phyloP scores from a whole-genome alignment of 805 yeast genomes.

The Lipomyces yamanashiensis region DNA sequence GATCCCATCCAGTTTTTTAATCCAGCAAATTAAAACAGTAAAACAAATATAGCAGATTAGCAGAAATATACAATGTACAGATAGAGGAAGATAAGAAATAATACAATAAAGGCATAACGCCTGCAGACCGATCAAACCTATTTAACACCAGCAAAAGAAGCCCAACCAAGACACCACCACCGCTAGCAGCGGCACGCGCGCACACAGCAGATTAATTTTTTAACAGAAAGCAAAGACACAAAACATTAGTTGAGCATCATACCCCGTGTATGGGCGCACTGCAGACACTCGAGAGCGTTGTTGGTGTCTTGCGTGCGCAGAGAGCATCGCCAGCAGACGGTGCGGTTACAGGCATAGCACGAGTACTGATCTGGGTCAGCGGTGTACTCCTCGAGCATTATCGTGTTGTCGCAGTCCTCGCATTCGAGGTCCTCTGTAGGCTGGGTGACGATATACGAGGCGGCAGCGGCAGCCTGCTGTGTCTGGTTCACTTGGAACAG shows the following conservation, averaged over 20 bases:
- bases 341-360: constrained; percentile 30
- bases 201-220: background rate
- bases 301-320: constrained; percentile 26
- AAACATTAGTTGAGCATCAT: background rate
- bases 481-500: constrained; percentile 12
- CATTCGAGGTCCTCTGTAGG: constrained; percentile 22
- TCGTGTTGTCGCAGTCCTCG: constrained; percentile 36
- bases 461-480: constrained; percentile 12
- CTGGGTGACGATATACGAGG: background rate
- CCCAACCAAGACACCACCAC: constrained; percentile 1
- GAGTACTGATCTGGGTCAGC: constrained; percentile 31
- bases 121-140: background rate
- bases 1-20: too few relatives aligned
- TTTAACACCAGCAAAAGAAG: constrained; percentile 5
- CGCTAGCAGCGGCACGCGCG: background rate
- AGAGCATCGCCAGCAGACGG: constrained; percentile 38
- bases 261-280: constrained; percentile 30
- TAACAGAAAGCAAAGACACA: background rate
- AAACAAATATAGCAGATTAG: background rate
- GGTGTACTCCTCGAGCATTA: constrained; percentile 31
- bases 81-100: background rate
- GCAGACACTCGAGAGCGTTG: constrained; percentile 30
- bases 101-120: background rate
- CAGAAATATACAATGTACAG: background rate
- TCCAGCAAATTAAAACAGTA: background rate